Percentiles rank a stretch among this genome's conserved stretches.
These are phyloP conservation scores for Pseudoscleropodium purum DNA, from an alignment of 225 moss, liverwort and hornwort genomes.

Conservation along the genomic window DNA sequence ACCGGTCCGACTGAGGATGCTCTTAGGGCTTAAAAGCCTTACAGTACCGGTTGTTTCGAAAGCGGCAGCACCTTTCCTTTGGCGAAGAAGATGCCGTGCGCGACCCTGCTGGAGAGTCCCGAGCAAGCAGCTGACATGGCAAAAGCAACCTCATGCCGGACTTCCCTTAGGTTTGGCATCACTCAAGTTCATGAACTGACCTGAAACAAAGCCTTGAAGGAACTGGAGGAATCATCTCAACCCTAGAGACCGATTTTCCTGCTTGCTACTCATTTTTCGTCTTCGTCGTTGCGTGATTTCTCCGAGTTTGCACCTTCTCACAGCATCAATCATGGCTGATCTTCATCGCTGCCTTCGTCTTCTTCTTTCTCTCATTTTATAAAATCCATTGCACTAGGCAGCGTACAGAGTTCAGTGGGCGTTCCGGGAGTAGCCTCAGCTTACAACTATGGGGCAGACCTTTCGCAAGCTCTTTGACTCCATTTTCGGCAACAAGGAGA, in stretches of 20 bases:
- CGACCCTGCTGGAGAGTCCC: background rate
- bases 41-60: background rate
- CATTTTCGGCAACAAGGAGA: slow-evolving; percentile 97
- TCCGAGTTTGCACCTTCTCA: background rate
- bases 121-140: background rate
- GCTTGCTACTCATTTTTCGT: background rate
- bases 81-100: background rate
- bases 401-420: background rate
- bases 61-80: background rate
- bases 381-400: background rate
- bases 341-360: background rate
- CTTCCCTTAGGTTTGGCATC: background rate
- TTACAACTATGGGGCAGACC: slow-evolving; percentile 72
- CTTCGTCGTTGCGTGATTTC: background rate
- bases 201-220: background rate
- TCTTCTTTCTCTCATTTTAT: background rate
- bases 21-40: background rate
- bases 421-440: background rate
- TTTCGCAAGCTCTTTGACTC: slow-evolving; percentile 95
- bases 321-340: background rate
- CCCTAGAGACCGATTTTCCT: background rate
- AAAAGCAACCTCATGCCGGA: background rate
- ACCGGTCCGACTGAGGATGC: background rate
- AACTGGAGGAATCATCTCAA: background rate
- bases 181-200: background rate